A percentile compares a stretch with the other conserved stretches of the same genome.
These are phyloP conservation scores for Tylopilus sp. DNA, from an alignment of 768 basidiomycete species.

Conservation along the genomic window DNA sequence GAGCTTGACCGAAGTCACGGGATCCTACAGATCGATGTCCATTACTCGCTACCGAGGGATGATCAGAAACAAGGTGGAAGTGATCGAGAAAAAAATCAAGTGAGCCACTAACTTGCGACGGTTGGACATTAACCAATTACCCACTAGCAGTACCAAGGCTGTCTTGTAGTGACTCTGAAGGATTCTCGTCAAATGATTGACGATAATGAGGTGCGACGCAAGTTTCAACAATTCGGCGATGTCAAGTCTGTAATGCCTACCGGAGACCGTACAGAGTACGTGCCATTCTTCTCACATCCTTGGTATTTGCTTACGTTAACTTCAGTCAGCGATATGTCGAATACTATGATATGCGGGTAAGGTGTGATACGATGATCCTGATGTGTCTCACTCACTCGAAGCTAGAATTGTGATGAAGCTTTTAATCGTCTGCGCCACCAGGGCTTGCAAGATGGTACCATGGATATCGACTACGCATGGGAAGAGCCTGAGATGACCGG, in stretches of 20 bases:
- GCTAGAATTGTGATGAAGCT: conserved; percentile 72
- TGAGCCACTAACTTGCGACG: conserved; percentile 27
- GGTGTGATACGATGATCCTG: conserved; percentile 17
- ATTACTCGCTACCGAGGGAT: conserved; percentile 92
- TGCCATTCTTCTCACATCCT: background rate
- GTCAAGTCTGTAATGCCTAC: conserved; percentile 75
- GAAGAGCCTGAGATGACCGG: conserved; percentile 59
- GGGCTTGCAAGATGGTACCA: conserved; percentile 77
- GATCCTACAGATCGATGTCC: conserved; percentile 84
- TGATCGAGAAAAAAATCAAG: conserved; percentile 79
- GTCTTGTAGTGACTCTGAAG: conserved; percentile 72
- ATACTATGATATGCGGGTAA: conserved; percentile 84
- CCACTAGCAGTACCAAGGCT: conserved; percentile 73
- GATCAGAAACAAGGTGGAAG: conserved; percentile 62
- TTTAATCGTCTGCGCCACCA: conserved; percentile 78
- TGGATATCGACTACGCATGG: conserved; percentile 88
- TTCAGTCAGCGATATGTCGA: conserved; percentile 87
- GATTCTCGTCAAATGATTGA: conserved; percentile 73
- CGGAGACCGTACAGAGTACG: conserved; percentile 60
- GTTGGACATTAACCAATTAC: conserved; percentile 8
- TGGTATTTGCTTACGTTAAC: conserved; percentile 2
- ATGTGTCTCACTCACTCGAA: conserved; percentile 7
- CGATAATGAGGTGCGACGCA: conserved; percentile 80
- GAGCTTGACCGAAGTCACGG: conserved; percentile 7
- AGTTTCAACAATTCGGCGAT: conserved; percentile 88